Conservation (phyloP, 495 filamentous ascomycete genomes). For the Penicillium goetzii region DNA sequence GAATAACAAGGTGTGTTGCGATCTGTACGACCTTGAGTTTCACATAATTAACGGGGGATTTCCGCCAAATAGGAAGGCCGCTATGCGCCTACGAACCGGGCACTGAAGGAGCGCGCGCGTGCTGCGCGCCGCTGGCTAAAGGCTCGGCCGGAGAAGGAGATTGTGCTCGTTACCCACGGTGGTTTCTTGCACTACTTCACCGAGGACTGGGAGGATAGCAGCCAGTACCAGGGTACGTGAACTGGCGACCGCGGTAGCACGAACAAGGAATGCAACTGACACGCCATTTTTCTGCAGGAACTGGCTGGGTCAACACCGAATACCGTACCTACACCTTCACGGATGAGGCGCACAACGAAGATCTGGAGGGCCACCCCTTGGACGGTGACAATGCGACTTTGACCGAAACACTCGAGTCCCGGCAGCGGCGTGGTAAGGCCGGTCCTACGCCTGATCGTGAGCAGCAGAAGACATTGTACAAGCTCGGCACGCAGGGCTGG, state of each 20-base stretch:
- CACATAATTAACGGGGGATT: background rate
- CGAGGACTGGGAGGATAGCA: constrained; percentile 74
- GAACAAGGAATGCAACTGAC: background rate
- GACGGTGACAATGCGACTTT: constrained; percentile 62
- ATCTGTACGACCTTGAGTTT: background rate
- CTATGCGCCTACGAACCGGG: constrained; percentile 61
- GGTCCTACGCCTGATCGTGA: constrained; percentile 41
- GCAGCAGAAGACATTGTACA: constrained; percentile 45
- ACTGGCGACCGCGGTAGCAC: background rate
- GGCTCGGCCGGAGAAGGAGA: constrained; percentile 55
- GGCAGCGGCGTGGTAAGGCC: constrained; percentile 56
- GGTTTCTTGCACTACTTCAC: constrained; percentile 79
- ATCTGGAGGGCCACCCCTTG: constrained; percentile 43
- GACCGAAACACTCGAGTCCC: constrained; percentile 64
- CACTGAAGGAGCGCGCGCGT: constrained; percentile 65
- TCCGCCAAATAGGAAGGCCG: constrained; percentile 34
- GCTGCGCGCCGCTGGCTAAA: constrained; percentile 71
- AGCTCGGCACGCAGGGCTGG: constrained; percentile 48
- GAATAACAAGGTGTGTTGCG: constrained; percentile 64
- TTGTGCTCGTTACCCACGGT: constrained; percentile 77
- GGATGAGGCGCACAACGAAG: constrained; percentile 42
- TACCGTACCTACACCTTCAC: constrained; percentile 74
- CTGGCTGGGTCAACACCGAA: constrained; percentile 86
- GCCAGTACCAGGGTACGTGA: constrained; percentile 55
- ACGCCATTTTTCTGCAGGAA: constrained; percentile 51